Conservation (phyloP, 148 eudicot genomes). For the Amaranthus cruentus region DNA sequence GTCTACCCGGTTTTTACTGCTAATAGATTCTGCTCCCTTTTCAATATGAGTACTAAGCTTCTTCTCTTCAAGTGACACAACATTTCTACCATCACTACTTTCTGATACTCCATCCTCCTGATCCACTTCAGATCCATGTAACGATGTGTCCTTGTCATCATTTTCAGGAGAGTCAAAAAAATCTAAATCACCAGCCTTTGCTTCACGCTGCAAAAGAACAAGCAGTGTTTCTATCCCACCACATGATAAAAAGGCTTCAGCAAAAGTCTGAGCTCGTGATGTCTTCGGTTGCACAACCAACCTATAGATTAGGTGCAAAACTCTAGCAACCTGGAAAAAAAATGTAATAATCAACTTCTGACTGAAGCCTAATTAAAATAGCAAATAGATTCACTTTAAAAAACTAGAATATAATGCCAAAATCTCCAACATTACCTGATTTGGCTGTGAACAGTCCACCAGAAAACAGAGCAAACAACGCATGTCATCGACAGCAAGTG, state of each 20-base stretch:
- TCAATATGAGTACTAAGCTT: conserved; percentile 30
- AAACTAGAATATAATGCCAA: not conserved
- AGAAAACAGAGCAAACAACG: conserved; percentile 88
- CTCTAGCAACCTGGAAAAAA: conserved; percentile 77
- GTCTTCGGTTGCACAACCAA: conserved; percentile 95
- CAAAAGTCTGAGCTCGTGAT: conserved; percentile 79
- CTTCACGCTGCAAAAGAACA: conserved; percentile 90
- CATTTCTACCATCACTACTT: conserved; percentile 29
- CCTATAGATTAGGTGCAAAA: conserved; percentile 86
- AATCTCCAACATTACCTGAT: conserved; percentile 60
- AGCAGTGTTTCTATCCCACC: conserved; percentile 98
- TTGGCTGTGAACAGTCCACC: conserved; percentile 94
- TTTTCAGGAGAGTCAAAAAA: conserved; percentile 37
- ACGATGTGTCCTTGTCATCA: conserved; percentile 27
- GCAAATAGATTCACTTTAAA: not conserved
- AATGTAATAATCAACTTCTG: conserved; percentile 13
- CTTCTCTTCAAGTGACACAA: conserved; percentile 35
- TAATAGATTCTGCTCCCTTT: conserved; percentile 29
- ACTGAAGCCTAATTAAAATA: conserved; percentile 5
- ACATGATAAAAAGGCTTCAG: conserved; percentile 86
- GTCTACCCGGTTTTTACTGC: conserved; percentile 22
- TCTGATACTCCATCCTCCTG: conserved; percentile 25
- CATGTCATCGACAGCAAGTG: conserved; percentile 77
- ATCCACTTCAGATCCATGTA: conserved; percentile 30
- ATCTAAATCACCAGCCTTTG: conserved; percentile 70